phyloP scores from a whole-genome alignment of 2,329 filamentous ascomycete species.

The Mycocentrospora acerina region DNA sequence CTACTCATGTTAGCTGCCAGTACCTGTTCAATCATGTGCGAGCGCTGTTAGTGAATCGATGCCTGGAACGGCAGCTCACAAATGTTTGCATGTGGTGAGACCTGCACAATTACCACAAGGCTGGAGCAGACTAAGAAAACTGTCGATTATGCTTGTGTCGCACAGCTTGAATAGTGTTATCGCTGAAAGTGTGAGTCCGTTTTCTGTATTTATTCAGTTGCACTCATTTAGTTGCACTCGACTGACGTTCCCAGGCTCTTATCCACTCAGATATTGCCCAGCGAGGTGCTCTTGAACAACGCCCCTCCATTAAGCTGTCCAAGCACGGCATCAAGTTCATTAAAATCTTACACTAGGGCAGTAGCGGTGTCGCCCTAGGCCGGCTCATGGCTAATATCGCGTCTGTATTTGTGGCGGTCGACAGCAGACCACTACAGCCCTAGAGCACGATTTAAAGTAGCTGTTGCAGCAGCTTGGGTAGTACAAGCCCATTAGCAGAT shows the following conservation, averaged over 20 bases:
- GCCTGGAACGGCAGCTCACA: slow-evolving; percentile 24
- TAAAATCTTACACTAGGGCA: slow-evolving; percentile 44
- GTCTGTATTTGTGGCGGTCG: slow-evolving; percentile 36
- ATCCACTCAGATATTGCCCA: slow-evolving; percentile 38
- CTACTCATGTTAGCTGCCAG: slow-evolving; percentile 22
- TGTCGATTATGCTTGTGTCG: slow-evolving; percentile 37
- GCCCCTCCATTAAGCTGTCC: slow-evolving; percentile 36
- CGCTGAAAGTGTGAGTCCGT: slow-evolving; percentile 31
- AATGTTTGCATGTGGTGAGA: slow-evolving; percentile 14
- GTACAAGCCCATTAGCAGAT: slow-evolving; percentile 37
- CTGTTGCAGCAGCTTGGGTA: slow-evolving; percentile 41
- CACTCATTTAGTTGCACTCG: too few relatives aligned
- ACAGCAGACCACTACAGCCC: slow-evolving; percentile 31
- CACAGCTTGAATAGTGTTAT: slow-evolving; percentile 40
- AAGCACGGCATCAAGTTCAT: slow-evolving; percentile 46
- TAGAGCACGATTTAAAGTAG: slow-evolving; percentile 40
- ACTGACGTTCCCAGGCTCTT: slow-evolving; percentile 32
- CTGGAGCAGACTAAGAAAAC: slow-evolving; percentile 27
- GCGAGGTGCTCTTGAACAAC: slow-evolving; percentile 25
- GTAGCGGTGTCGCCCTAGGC: slow-evolving; percentile 32
- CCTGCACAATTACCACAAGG: slow-evolving; percentile 4
- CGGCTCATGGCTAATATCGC: slow-evolving; percentile 34
- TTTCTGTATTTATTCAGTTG: slow-evolving; percentile 4
- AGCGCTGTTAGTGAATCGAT: slow-evolving; percentile 36
- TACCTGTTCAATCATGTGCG: slow-evolving; percentile 39